Base-by-base conservation (phyloP, 2,329 filamentous ascomycete species). In the Colletotrichum filicis region DNA sequence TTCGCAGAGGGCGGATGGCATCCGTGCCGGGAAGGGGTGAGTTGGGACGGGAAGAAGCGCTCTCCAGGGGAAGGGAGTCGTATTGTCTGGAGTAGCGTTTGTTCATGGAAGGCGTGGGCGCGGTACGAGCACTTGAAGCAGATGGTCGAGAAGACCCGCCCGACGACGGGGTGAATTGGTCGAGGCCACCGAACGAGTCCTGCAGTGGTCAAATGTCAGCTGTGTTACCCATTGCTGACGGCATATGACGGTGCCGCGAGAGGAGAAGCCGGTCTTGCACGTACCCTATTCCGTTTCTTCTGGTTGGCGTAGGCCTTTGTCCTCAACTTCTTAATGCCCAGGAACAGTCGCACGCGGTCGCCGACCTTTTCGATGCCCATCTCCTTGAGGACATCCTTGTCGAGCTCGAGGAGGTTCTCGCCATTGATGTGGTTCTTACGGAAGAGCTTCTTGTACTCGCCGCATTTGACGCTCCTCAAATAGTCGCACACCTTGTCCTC, bases 311-410 rank as follows among this genome's bases (percentile, higher is more conserved):
- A 93, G 5, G 93, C 90, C 82, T 92, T 94, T 68, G 92, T 95
- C 76, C 94, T 88, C 69, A 97, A 86, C 82, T 95, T 94, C 85
- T 96, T 96, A 80, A 96, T 95, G 76, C 92, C 92, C 74, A 95
- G 88, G 79, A 95, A 95, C 74, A 99, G 92, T 75, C 96, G 94
- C 46, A 99, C 96, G 66, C 97, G 92, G 82, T 99, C 97, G 75
- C 97, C 97, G 76, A 99, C 94, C 84, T 98, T 99, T 77, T 98
- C 97, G 77, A 99, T 96, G 56, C 97, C 97, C 91, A 99, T 97
- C 82, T 99, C 97, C 83, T 98, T 97, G 75, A 99, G 88, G 53
- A 97, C 95, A 68, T 95, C 93, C 86, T 98, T 97, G 83, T 99
- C 97, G 88, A 98, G 96, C 84, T 99, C 97, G 77, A 99, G 89